Percentiles rank a stretch among this genome's conserved stretches.
These are phyloP conservation scores for Urtica urens DNA, from an alignment of 306 rosid genomes.

Conservation along the genomic window DNA sequence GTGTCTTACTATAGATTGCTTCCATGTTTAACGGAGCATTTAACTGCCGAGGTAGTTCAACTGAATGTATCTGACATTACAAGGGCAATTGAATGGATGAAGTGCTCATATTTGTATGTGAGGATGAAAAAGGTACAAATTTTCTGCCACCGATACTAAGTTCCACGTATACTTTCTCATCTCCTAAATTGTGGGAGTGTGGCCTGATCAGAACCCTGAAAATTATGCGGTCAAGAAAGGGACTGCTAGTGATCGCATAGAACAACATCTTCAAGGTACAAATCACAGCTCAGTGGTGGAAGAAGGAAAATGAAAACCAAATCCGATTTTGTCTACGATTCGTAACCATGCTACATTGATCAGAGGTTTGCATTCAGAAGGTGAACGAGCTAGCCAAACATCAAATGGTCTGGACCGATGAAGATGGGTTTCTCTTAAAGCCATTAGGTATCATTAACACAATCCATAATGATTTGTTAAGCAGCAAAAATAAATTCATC, in stretches of 20 bases:
- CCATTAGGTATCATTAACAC: conserved; percentile 55
- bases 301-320: background rate
- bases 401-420: conserved; percentile 86
- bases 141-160: conserved; percentile 1
- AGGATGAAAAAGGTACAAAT: conserved; percentile 77
- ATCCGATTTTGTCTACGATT: conserved; percentile 1
- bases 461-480: conserved; percentile 11
- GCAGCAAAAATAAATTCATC: conserved; percentile 6
- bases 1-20: conserved; percentile 44
- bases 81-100: conserved; percentile 92
- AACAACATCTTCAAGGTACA: conserved; percentile 77
- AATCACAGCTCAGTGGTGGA: conserved; percentile 6
- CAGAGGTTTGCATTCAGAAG: conserved; percentile 76
- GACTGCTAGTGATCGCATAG: conserved; percentile 44
- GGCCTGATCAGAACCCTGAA: conserved; percentile 52
- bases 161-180: conserved; percentile 13
- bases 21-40: conserved; percentile 85
- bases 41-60: conserved; percentile 94
- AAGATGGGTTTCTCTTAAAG: conserved; percentile 89
- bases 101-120: conserved; percentile 73
- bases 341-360: conserved; percentile 15
- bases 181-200: conserved; percentile 2
- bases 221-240: conserved; percentile 52
- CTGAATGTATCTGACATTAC: conserved; percentile 77
- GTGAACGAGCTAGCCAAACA: conserved; percentile 66